Percentiles rank a stretch among this genome's conserved stretches.
phyloP scores from a whole-genome alignment of 75 land plant species.

The Selaginella tamariscina region DNA sequence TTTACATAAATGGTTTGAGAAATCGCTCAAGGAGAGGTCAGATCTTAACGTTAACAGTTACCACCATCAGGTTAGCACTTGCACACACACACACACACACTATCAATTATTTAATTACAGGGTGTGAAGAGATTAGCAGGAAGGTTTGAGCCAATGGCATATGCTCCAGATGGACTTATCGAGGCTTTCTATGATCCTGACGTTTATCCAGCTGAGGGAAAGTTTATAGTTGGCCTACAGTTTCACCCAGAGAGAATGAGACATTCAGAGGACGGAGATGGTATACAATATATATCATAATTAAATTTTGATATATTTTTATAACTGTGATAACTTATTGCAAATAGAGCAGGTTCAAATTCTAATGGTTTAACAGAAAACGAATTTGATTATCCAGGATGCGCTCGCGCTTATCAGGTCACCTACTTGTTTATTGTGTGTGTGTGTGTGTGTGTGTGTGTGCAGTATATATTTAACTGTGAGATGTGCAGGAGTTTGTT shows the following conservation, averaged over 20 bases:
- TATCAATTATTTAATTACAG: constrained; percentile 17
- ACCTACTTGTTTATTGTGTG: too few species aligned
- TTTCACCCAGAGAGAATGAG: constrained; percentile 96
- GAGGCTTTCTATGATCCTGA: constrained; percentile 95
- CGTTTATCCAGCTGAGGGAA: constrained; percentile 79
- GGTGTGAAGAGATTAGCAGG: constrained; percentile 84
- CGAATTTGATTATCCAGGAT: constrained; percentile 80
- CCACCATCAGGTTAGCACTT: constrained; percentile 63
- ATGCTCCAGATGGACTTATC: constrained; percentile 67
- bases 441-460: too few species aligned
- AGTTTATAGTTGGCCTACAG: constrained; percentile 90
- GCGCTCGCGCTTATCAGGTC: constrained; percentile 77
- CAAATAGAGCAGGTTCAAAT: too few species aligned
- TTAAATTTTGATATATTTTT: too few species aligned
- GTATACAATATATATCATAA: too few species aligned
- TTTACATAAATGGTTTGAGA: constrained; percentile 59
- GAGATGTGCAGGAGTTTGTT: constrained; percentile 57
- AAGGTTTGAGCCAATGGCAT: constrained; percentile 82
- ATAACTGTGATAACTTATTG: too few species aligned
- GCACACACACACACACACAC: too few species aligned
- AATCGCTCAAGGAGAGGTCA: constrained; percentile 33
- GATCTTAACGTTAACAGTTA: constrained; percentile 70
- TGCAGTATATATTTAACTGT: neutral
- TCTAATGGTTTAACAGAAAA: constrained; percentile 4
- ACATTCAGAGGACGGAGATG: constrained; percentile 24